These are phyloP conservation scores for Alternaria ethzedia DNA, from an alignment of 2,329 filamentous ascomycete genomes.

Conservation along the genomic window DNA sequence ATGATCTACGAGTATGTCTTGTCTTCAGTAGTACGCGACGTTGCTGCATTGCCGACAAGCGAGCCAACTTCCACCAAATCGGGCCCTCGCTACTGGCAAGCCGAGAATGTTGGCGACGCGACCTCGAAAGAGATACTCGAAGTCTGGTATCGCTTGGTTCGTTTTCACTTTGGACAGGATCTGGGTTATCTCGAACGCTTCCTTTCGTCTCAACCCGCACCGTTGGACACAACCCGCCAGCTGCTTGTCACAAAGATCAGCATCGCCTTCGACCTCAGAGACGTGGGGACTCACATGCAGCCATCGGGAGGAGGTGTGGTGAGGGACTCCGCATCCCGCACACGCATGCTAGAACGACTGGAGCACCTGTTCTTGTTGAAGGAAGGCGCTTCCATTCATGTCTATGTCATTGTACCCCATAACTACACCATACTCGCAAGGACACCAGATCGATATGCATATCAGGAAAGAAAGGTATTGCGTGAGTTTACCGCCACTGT, in stretches of 20 bases:
- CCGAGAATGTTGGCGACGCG: neutral
- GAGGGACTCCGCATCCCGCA: neutral
- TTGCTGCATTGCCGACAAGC: neutral
- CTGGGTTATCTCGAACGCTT: neutral
- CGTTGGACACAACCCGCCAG: neutral
- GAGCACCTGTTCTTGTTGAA: neutral
- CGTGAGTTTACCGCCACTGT: neutral
- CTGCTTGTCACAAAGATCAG: neutral
- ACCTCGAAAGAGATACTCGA: neutral
- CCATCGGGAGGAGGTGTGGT: neutral
- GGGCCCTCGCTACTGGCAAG: neutral
- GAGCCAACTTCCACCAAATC: neutral
- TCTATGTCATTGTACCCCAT: neutral
- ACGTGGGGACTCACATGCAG: neutral
- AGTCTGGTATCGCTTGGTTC: neutral
- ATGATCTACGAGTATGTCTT: neutral
- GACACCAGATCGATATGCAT: neutral
- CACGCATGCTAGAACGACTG: neutral
- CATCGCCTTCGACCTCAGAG: neutral
- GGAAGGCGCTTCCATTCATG: neutral
- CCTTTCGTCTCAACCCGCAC: neutral
- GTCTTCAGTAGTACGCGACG: neutral
- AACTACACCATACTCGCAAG: neutral
- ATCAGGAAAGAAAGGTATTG: neutral
- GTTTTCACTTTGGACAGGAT: neutral